Conservation (phyloP, 306 rosid species). For the Prosopis cineraria region DNA sequence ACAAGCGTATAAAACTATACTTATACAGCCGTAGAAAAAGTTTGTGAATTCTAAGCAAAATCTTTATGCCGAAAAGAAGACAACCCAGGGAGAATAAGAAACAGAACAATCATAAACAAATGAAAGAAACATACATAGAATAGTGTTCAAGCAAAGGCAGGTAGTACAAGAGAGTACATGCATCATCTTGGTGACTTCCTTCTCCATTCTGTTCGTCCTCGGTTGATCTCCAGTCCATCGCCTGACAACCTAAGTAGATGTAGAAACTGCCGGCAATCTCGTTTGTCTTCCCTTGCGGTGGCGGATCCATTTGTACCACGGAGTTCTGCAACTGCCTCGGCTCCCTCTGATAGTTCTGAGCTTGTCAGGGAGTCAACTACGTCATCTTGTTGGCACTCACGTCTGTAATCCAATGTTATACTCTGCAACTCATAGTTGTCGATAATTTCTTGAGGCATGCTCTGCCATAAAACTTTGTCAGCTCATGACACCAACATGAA, state of each 20-base stretch:
- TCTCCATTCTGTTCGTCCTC: conserved; percentile 93
- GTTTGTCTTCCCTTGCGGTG: conserved; percentile 32
- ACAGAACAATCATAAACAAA: conserved; percentile 13
- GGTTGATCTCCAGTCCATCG: conserved; percentile 79
- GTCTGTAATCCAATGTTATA: conserved; percentile 93
- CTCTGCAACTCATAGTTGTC: conserved; percentile 83
- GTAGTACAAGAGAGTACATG: neutral
- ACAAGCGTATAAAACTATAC: neutral
- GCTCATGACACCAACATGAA: conserved; percentile 14
- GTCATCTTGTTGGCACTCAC: conserved; percentile 88
- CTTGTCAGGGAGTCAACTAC: conserved; percentile 86
- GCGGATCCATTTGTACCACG: conserved; percentile 66
- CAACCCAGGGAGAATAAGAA: conserved; percentile 1
- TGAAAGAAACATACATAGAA: conserved; percentile 18
- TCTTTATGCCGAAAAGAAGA: neutral
- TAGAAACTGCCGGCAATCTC: conserved; percentile 58
- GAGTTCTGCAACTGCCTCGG: conserved; percentile 45
- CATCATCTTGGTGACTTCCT: conserved; percentile 75
- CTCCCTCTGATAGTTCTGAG: conserved; percentile 51
- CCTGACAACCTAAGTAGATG: conserved; percentile 80
- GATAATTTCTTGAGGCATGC: conserved; percentile 93
- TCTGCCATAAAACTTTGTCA: conserved; percentile 52
- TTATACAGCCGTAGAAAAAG: neutral
- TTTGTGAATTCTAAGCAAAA: conserved; percentile 1
- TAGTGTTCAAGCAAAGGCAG: neutral